These are phyloP conservation scores for Malassezia yamatoensis DNA, from an alignment of 1,284 basidiomycete species.

Conservation along the genomic window DNA sequence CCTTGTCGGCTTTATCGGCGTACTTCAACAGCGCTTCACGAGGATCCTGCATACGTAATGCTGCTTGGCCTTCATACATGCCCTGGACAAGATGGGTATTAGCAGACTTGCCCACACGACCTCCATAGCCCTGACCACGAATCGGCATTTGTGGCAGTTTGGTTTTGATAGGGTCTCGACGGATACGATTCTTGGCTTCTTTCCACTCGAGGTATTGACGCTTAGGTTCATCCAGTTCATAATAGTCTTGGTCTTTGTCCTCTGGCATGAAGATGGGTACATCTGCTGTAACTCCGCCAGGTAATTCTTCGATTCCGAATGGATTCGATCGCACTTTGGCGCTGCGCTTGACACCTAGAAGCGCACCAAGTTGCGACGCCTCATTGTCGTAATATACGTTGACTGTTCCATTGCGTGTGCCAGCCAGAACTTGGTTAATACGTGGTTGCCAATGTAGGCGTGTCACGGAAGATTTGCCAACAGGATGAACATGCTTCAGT, in stretches of 20 bases:
- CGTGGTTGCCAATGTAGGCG: conserved; percentile 22
- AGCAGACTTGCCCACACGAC: conserved; percentile 84
- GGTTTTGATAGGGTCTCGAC: conserved; percentile 58
- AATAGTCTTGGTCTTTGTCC: conserved; percentile 9
- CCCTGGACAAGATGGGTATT: conserved; percentile 90
- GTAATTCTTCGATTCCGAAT: conserved; percentile 8
- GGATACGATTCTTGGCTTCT: conserved; percentile 64
- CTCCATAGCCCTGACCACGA: conserved; percentile 78
- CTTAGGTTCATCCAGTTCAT: conserved; percentile 57
- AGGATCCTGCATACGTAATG: conserved; percentile 56
- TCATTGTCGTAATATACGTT: conserved; percentile 79
- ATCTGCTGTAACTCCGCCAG: conserved; percentile 8
- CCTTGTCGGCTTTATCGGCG: conserved; percentile 62
- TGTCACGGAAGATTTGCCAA: conserved; percentile 14
- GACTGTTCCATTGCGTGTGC: conserved; percentile 57
- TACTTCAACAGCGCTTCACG: conserved; percentile 92
- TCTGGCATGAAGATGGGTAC: conserved; percentile 24
- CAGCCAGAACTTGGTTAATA: conserved; percentile 39
- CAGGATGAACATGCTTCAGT: conserved; percentile 2
- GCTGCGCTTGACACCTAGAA: conserved; percentile 59
- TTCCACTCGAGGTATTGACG: conserved; percentile 7
- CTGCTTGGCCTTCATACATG: conserved; percentile 54
- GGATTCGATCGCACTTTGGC: conserved; percentile 1
- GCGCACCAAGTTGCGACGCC: conserved; percentile 79
- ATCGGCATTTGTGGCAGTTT: conserved; percentile 63